Conservation (phyloP, 2,329 filamentous ascomycete species). For the Simplicillium sp. region DNA sequence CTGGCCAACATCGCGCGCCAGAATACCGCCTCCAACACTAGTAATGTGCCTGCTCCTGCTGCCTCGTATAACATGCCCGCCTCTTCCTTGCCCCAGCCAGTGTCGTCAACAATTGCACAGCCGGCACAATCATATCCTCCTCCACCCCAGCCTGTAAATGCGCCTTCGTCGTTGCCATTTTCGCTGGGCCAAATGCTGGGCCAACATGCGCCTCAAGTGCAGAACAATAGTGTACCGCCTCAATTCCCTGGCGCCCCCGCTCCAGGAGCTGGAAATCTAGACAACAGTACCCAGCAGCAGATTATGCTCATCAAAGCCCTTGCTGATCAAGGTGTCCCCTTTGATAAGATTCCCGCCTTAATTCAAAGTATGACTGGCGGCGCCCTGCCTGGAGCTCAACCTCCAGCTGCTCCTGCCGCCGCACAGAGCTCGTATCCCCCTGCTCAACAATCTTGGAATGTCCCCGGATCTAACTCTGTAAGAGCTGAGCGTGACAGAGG, state of each 20-base stretch:
- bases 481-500: slow-evolving; percentile 44
- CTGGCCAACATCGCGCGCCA: slow-evolving; percentile 74
- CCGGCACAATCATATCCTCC: slow-evolving; percentile 27
- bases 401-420: slow-evolving; percentile 26
- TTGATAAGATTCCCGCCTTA: slow-evolving; percentile 62
- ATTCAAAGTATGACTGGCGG: slow-evolving; percentile 42
- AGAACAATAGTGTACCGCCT: slow-evolving; percentile 17
- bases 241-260: slow-evolving; percentile 24
- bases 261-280: slow-evolving; percentile 25
- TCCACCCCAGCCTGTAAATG: slow-evolving; percentile 50
- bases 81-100: slow-evolving; percentile 20
- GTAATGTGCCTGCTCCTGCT: slow-evolving; percentile 28
- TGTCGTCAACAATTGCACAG: slow-evolving; percentile 19
- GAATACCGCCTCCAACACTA: slow-evolving; percentile 39
- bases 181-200: slow-evolving; percentile 22
- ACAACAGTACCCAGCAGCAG: slow-evolving; percentile 57
- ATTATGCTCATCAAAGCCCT: slow-evolving; percentile 67
- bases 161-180: slow-evolving; percentile 37
- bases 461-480: slow-evolving; percentile 19
- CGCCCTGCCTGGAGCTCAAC: slow-evolving; percentile 18
- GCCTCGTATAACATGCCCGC: slow-evolving; percentile 29
- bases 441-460: slow-evolving; percentile 21
- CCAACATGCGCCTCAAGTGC: slow-evolving; percentile 22
- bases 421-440: slow-evolving; percentile 32
- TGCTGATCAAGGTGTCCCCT: slow-evolving; percentile 62